Evolutionary conservation across 352 stramenopile species (phyloP).

Genomic region (Pythium grandisporangium): DNA sequence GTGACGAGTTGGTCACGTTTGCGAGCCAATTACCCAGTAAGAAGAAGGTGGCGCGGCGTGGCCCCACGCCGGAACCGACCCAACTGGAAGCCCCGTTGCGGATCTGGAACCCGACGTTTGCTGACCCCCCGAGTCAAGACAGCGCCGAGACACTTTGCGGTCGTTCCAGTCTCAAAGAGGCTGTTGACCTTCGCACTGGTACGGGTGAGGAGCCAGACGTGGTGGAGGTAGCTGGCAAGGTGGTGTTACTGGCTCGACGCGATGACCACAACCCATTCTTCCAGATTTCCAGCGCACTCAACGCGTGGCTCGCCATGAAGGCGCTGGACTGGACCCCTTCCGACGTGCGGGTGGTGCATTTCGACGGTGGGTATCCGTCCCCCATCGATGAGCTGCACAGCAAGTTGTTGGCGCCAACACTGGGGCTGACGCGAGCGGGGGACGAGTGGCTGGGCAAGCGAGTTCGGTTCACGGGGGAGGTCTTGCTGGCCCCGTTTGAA

Average conservation of each 20-base stretch:
- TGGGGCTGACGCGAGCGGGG: slow-evolving; percentile 5
- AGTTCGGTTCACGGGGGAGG: slow-evolving; percentile 22
- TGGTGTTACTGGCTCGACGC: slow-evolving; percentile 14
- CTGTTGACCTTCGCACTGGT: too few relatives aligned
- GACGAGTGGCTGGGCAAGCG: slow-evolving; percentile 17
- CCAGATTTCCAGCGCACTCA: slow-evolving; percentile 17
- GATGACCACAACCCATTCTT: slow-evolving; percentile 32
- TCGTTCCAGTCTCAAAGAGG: too few relatives aligned
- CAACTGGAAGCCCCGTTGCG: background rate
- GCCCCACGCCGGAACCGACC: too few relatives aligned
- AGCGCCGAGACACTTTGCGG: background rate
- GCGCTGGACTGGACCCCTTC: slow-evolving; percentile 5
- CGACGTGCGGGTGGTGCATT: slow-evolving; percentile 12
- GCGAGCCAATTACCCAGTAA: too few relatives aligned
- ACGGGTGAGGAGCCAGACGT: slow-evolving; percentile 1
- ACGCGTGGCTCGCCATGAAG: slow-evolving; percentile 16
- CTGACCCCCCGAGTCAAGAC: background rate
- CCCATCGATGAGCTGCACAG: slow-evolving; percentile 13
- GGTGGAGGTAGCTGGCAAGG: slow-evolving; percentile 5
- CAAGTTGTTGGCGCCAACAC: slow-evolving; percentile 8
- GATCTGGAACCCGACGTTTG: slow-evolving; percentile 2
- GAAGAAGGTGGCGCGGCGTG: too few relatives aligned
- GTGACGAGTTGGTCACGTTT: slow-evolving; percentile 4
- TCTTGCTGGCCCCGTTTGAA: slow-evolving; percentile 44
- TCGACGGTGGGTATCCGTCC: slow-evolving; percentile 19